Base-by-base conservation (phyloP, 805 yeast species). In the Pichia sporocuriosa region DNA sequence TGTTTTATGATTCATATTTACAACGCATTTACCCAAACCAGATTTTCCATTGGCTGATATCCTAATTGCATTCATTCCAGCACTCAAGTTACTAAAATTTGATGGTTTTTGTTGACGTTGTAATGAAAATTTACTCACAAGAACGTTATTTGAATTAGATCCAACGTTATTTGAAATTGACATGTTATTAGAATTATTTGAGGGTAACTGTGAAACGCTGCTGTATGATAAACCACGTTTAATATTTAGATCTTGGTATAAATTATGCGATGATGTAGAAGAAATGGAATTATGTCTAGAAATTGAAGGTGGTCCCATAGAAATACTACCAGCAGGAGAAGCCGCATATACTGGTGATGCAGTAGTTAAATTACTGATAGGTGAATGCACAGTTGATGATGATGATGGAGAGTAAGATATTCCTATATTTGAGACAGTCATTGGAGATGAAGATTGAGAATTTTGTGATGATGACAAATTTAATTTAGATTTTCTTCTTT, bases 401-500 rank as follows among this genome's bases (percentile, higher is more conserved):
- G 42, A 40, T 7, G 38, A 37, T 20, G 45, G 31, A 15, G 41
- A 30, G 30, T 39, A 27, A 27, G 45, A 33, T 6, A 28, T 16
- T 10, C 25, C 32, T 3, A 22, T 35, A 35, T 35, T 35, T 9
- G 37, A 40, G 6, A 35, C 28, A 16, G 40, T 39, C 36, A 47
- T 36, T 15, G 61, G 61, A 17, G 65, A 58, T 6, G 61, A 51
- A 4, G 62, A 53, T 42, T 52, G 56, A 2, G 63, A 56, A 8
- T 17, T 24, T 21, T 45, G 47, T 9, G 44, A 44, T 9, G 39
- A 24, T 6, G 48, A 37, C 24, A 48, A 35, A 32, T 35, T 44
- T 13, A 55, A 32, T 44, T 49, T 53, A 8, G 65, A 59, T 35
- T 61, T 61, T 17, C 65, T 39, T 35, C 67, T 49, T 36, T 62